These are phyloP conservation scores for Ephemerocybe angulata DNA, from an alignment of 768 basidiomycete species.

Conservation along the genomic window DNA sequence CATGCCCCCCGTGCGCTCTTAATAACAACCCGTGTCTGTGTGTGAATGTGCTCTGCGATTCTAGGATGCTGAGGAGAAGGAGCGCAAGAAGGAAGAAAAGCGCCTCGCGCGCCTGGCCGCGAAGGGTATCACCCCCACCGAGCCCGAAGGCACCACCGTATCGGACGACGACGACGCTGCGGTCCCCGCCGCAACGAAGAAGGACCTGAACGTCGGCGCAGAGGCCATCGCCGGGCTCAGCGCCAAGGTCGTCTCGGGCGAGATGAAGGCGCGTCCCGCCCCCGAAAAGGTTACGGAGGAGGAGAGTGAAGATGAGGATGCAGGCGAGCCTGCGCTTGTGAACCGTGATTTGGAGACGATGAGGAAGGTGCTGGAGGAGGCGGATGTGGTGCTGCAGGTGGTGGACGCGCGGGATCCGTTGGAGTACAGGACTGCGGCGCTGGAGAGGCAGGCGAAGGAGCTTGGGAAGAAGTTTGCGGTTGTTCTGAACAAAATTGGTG, in stretches of 20 bases:
- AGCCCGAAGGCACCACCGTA: conserved; percentile 22
- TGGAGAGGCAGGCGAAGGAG: conserved; percentile 53
- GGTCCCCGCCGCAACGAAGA: conserved; percentile 26
- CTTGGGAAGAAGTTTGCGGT: conserved; percentile 47
- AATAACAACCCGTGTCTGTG: no score
- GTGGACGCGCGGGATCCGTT: conserved; percentile 84
- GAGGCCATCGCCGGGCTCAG: conserved; percentile 46
- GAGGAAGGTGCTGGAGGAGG: conserved; percentile 63
- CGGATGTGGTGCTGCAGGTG: conserved; percentile 77
- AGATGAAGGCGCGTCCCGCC: conserved; percentile 28
- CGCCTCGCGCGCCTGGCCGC: conserved; percentile 24
- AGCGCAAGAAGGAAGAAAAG: conserved; percentile 45
- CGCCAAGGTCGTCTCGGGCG: conserved; percentile 36
- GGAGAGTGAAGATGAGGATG: conserved; percentile 40
- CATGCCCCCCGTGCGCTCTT: no score
- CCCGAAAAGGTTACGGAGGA: conserved; percentile 24
- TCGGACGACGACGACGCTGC: conserved; percentile 25
- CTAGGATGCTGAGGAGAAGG: conserved; percentile 32
- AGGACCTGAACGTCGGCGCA: conserved; percentile 46
- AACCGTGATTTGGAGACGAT: conserved; percentile 63
- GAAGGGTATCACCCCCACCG: conserved; percentile 16
- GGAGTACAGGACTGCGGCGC: conserved; percentile 57
- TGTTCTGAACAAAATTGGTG: conserved; percentile 88
- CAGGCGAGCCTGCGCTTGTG: conserved; percentile 56
- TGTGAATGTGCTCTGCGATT: no score